Evolutionary conservation across 768 basidiomycete genomes (phyloP).

Genomic region (Gyrodon lividus): DNA sequence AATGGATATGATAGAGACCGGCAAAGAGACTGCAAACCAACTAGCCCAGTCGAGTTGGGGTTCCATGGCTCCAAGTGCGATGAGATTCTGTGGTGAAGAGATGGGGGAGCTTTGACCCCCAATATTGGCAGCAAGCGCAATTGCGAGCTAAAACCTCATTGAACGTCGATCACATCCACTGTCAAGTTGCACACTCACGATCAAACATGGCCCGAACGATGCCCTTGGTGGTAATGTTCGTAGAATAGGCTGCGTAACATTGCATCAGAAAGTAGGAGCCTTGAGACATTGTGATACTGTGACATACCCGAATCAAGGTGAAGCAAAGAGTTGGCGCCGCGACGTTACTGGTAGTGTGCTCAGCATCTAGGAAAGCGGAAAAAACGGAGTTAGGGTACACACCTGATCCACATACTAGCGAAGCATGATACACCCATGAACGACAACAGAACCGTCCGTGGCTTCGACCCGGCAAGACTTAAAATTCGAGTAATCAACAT

Average conservation of each 20-base stretch:
- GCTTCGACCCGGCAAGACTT: slow-evolving; percentile 84
- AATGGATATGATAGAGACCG: slow-evolving; percentile 84
- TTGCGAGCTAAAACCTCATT: slow-evolving; percentile 65
- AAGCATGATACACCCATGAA: slow-evolving; percentile 98
- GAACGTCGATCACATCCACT: not conserved
- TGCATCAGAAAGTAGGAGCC: slow-evolving; percentile 2
- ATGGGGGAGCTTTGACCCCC: slow-evolving; percentile 98
- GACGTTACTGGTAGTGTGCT: slow-evolving; percentile 65
- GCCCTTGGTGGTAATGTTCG: slow-evolving; percentile 86
- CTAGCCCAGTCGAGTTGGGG: slow-evolving; percentile 81
- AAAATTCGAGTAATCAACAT: slow-evolving; percentile 89
- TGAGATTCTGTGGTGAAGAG: slow-evolving; percentile 96
- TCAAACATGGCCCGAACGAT: slow-evolving; percentile 84
- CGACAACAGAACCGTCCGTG: slow-evolving; percentile 82
- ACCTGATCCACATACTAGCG: slow-evolving; percentile 99
- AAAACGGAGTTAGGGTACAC: slow-evolving; percentile 4
- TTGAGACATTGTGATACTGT: not conserved
- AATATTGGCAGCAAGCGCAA: slow-evolving; percentile 97
- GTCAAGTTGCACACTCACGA: slow-evolving; percentile 52
- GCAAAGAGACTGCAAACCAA: slow-evolving; percentile 94
- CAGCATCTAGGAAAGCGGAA: not conserved
- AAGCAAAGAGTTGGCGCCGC: slow-evolving; percentile 98
- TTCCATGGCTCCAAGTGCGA: slow-evolving; percentile 87
- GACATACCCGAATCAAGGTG: slow-evolving; percentile 83
- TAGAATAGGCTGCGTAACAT: slow-evolving; percentile 73